These are phyloP conservation scores for Calonectria pteridis DNA, from an alignment of 2,329 filamentous ascomycete genomes.

Conservation along the genomic window DNA sequence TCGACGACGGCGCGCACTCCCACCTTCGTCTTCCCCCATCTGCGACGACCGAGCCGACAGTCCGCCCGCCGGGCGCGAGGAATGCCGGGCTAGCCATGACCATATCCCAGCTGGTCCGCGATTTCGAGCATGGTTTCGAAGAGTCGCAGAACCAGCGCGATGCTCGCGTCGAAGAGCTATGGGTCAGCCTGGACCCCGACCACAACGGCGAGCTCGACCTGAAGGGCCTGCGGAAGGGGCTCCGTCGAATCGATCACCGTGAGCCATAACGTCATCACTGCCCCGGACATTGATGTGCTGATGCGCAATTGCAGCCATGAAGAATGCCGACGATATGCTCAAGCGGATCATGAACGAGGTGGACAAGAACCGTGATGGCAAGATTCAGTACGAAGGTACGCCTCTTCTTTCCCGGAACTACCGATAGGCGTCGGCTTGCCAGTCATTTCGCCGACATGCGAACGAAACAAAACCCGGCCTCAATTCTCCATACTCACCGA, in stretches of 20 bases:
- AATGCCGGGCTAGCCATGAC: conserved; percentile 52
- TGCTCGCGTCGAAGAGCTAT: conserved; percentile 84
- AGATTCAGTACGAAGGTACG: conserved; percentile 90
- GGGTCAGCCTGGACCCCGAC: conserved; percentile 83
- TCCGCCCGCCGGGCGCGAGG: conserved; percentile 43
- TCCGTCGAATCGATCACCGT: conserved; percentile 95
- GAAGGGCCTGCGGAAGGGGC: conserved; percentile 84
- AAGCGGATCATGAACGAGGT: conserved; percentile 84
- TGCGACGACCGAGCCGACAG: conserved; percentile 30
- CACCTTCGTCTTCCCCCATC: conserved; percentile 8
- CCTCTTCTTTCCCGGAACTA: conserved; percentile 30
- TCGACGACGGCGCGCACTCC: conserved; percentile 23
- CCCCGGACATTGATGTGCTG: conserved; percentile 34
- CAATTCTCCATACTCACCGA: conserved; percentile 37
- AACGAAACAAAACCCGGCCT: conserved; percentile 22
- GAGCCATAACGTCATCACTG: conserved; percentile 45
- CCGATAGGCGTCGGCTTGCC: conserved; percentile 24
- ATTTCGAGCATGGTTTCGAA: conserved; percentile 74
- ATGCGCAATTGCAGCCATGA: conserved; percentile 67
- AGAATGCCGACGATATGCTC: conserved; percentile 91
- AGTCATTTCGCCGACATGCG: conserved; percentile 27
- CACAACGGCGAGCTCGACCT: conserved; percentile 85
- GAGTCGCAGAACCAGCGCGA: conserved; percentile 85
- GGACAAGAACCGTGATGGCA: conserved; percentile 88
- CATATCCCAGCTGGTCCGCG: conserved; percentile 62